These are phyloP conservation scores for Usnea hakonensis DNA, from an alignment of 495 filamentous ascomycete species.

Conservation along the genomic window DNA sequence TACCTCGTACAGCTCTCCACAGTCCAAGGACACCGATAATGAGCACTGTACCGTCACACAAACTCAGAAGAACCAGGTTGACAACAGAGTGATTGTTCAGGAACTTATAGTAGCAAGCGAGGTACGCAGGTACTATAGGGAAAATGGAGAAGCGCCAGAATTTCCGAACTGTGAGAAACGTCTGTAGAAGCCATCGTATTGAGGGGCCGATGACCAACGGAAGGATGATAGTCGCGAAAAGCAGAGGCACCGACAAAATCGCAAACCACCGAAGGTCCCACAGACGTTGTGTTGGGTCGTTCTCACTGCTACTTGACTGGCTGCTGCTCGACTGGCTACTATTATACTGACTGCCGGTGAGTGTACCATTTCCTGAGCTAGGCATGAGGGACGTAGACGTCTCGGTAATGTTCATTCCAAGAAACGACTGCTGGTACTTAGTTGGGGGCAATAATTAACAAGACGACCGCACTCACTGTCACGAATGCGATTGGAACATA, in stretches of 20 bases:
- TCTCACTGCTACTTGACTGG: not conserved
- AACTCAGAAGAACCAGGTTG: too few relatives aligned
- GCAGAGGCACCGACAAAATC: conserved; percentile 7
- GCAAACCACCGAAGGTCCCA: conserved; percentile 14
- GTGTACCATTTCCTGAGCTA: not conserved
- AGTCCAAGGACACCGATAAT: too few relatives aligned
- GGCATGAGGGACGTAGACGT: not conserved
- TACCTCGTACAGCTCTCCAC: too few relatives aligned
- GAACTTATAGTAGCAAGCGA: too few relatives aligned
- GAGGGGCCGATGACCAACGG: conserved; percentile 12
- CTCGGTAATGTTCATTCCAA: conserved; percentile 18
- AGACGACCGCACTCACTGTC: not conserved
- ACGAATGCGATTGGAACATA: conserved; percentile 17
- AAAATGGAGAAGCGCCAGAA: too few relatives aligned
- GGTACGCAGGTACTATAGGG: too few relatives aligned
- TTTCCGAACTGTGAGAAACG: not conserved
- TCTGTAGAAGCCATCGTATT: not conserved
- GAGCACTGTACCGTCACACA: too few relatives aligned
- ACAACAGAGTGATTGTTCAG: too few relatives aligned
- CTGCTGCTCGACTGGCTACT: not conserved
- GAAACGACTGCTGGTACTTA: conserved; percentile 10
- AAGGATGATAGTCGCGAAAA: conserved; percentile 17
- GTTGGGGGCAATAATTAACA: not conserved
- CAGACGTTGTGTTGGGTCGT: not conserved
- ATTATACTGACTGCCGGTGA: not conserved